phyloP scores from a whole-genome alignment of 176 grass and related monocot genomes.

The Urochloa ruziziensis region DNA sequence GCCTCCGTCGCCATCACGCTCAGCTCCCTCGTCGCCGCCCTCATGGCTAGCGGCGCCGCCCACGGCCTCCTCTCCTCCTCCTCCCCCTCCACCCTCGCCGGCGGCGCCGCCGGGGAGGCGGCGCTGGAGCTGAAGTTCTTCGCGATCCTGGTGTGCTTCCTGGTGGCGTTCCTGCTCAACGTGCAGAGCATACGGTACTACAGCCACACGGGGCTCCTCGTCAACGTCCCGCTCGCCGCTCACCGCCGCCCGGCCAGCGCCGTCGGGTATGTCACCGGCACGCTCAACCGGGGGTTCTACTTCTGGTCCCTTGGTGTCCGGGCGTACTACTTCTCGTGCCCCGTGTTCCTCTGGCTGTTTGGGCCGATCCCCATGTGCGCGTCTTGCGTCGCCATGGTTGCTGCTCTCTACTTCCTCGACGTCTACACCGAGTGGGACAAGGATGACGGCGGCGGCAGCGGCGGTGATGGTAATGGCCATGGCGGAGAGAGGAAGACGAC shows the following conservation, averaged over 20 bases:
- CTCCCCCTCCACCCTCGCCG: neutral
- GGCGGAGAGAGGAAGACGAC: neutral
- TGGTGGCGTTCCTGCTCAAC: constrained; percentile 79
- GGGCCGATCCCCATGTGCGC: constrained; percentile 55
- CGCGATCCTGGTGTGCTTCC: constrained; percentile 73
- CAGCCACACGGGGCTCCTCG: constrained; percentile 65
- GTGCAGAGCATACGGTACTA: constrained; percentile 85
- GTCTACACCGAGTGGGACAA: constrained; percentile 26
- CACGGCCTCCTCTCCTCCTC: neutral
- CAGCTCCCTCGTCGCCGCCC: constrained; percentile 63
- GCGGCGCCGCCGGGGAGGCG: neutral
- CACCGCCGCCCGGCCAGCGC: constrained; percentile 25
- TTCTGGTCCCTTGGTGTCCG: constrained; percentile 66
- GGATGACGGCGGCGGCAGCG: neutral
- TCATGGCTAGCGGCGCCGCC: constrained; percentile 51
- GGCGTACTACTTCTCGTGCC: constrained; percentile 70
- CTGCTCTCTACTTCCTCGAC: constrained; percentile 53
- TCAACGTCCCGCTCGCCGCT: constrained; percentile 49
- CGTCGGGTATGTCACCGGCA: constrained; percentile 43
- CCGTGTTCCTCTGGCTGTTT: constrained; percentile 67
- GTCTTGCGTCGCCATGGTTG: constrained; percentile 31
- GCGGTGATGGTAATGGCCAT: too few relatives aligned
- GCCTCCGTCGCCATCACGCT: constrained; percentile 77
- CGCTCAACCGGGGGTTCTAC: constrained; percentile 55
- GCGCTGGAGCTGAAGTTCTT: constrained; percentile 66